A percentile compares a stretch with the other conserved stretches of the same genome.
These are phyloP conservation scores for Penicillium sp. DNA, from an alignment of 2,329 filamentous ascomycete species.

Conservation along the genomic window DNA sequence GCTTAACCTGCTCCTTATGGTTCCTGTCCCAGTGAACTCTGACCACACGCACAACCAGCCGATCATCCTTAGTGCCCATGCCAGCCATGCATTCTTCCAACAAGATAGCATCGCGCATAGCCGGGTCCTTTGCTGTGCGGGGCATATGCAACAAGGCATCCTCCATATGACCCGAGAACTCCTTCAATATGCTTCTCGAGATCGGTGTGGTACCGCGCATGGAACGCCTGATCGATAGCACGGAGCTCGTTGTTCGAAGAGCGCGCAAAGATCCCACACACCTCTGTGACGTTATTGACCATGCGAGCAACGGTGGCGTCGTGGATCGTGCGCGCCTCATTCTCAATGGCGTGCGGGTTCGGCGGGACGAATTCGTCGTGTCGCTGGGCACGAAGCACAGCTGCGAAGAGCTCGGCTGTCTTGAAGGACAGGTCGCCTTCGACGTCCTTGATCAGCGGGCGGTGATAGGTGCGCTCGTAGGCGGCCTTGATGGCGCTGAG, in stretches of 20 bases:
- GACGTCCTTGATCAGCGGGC: constrained; percentile 65
- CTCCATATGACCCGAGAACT: constrained; percentile 91
- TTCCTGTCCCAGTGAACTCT: constrained; percentile 75
- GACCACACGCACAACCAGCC: constrained; percentile 72
- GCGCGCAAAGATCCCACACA: constrained; percentile 71
- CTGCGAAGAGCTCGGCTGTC: constrained; percentile 78
- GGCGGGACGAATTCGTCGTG: constrained; percentile 73
- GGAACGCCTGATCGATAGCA: constrained; percentile 71
- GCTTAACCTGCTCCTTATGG: constrained; percentile 70
- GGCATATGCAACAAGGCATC: constrained; percentile 75
- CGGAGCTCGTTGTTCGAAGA: constrained; percentile 78
- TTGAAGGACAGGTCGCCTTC: constrained; percentile 76
- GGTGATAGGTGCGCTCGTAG: constrained; percentile 64
- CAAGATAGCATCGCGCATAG: constrained; percentile 72
- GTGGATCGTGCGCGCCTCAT: constrained; percentile 71
- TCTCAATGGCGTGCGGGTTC: constrained; percentile 65
- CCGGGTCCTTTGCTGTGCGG: constrained; percentile 69
- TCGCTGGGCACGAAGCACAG: constrained; percentile 68
- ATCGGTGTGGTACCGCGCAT: constrained; percentile 62
- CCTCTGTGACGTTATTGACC: constrained; percentile 43
- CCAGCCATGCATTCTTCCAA: constrained; percentile 88
- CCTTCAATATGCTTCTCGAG: constrained; percentile 71
- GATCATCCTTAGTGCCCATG: constrained; percentile 75
- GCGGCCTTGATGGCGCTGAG: constrained; percentile 76
- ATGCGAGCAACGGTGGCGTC: constrained; percentile 66